Evolutionary conservation across 177 flowering plant species (phyloP), one percentile per base, ranked within the genome.

Genomic region (Vitis hybrid): DNA sequence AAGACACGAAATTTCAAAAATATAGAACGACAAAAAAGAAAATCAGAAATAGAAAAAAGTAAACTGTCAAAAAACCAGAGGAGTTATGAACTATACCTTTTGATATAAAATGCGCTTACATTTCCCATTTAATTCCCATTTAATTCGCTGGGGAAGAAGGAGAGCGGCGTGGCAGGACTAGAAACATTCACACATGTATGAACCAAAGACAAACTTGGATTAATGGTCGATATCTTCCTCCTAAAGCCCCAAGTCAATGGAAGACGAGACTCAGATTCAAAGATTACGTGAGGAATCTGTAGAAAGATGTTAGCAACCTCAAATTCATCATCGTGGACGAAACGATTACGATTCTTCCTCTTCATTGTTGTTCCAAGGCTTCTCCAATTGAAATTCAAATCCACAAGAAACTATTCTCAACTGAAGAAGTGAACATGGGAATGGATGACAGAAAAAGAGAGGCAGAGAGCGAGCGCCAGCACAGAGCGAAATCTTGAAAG

Each of bases 101-200:
- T 78, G 76, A 46, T 57, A 56, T 16, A 62, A 73, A 21, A 21
- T 57, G 56, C 4, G 69, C 55, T 69, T 76, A 18, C 60, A 54
- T 65, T 72, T 81, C 1, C 71, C 79, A 12, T 84, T 86, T 4
- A 82, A 73, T 72, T 81, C 1, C 71, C 79, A 12, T 84, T 86
- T 4, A 82, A 73, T 64, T 84, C 86, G 51, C 84, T 80, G 10
- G 79, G 81, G 11, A 77, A 57, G 68, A 81, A 81, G 6, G 80
- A 79, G 11, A 83, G 81, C 14, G 84, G 83, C 50, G 86, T 77
- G 1, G 74, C 74, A 32, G 88, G 89, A 40, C 89, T 86, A 0
- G 80, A 13, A 56, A 74, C 78, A 64, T 75, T 12, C 18, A 52
- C 75, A 54, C 32, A 11, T 14, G 15, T 50, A 32, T 46, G 15